Evolutionary conservation across 108 stramenopile species (phyloP), one percentile per base, ranked within the genome.

Genomic region (Discostella stelligeroides): DNA sequence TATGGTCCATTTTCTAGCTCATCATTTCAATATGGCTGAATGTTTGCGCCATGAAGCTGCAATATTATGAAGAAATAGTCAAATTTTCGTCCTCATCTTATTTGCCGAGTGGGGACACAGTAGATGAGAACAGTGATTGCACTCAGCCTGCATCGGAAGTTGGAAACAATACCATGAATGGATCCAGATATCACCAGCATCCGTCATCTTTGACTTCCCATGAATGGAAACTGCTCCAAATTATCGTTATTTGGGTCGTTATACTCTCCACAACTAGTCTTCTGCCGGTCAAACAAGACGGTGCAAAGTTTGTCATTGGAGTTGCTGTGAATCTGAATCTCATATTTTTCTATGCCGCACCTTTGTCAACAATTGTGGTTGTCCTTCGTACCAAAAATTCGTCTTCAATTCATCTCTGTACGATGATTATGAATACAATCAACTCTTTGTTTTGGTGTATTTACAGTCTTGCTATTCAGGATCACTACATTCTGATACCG

Each of bases 371-470:
- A 23, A 75, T 80, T 29, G 12, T 54, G 17, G 49, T 46, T 0
- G 69, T 80, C 4, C 17, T 80, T 12, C 69, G 63, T 15, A 70
- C 74, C 0, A 80, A 75, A 63, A 70, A 66, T 28, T 83, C 86
- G 21, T 49, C 74, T 0, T 78, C 85, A 45, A 86, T 93, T 41
- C 92, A 93, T 61, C 55, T 85, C 24, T 84, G 76, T 43, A 87
- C 86, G 30, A 91, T 93, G 89, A 23, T 86, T 8, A 88, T 87
- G 65, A 88, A 82, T 29, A 88, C 88, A 29, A n/a, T 63, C 28
- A 89, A 88, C 53, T 81, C 88, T 13, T 45, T 77, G 59, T 91
- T 93, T 68, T 93, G 92, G 92, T 63, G 60, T 49, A 82, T 81
- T 0, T 93, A 85, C 49, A 86, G 87, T 24, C 51, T 89, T 40